A percentile compares a stretch with the other conserved stretches of the same genome.
Conservation (phyloP, 2,329 filamentous ascomycete species). For the Paramyrothecium roridum region DNA sequence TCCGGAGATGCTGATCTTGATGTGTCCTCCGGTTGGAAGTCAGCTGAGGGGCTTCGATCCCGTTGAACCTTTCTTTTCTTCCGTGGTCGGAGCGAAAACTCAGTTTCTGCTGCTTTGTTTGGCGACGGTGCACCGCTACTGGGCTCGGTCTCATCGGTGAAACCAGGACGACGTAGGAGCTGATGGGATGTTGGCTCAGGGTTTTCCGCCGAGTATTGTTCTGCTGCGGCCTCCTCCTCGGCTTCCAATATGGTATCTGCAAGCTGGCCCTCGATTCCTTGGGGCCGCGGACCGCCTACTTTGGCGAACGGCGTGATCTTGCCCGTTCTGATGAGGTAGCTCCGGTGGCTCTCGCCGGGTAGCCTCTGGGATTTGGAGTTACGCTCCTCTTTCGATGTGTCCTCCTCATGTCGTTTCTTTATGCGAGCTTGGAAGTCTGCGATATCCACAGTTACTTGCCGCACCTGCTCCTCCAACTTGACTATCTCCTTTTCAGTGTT, state of each 20-base stretch:
- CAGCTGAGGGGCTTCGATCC: slow-evolving; percentile 39
- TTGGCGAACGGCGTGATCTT: slow-evolving; percentile 96
- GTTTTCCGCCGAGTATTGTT: slow-evolving; percentile 34
- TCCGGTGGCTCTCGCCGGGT: slow-evolving; percentile 78
- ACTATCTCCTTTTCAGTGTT: slow-evolving; percentile 64
- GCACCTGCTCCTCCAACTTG: slow-evolving; percentile 62
- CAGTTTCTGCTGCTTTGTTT: slow-evolving; percentile 38
- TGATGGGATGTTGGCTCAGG: slow-evolving; percentile 64
- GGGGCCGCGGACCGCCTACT: slow-evolving; percentile 61
- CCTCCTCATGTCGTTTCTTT: slow-evolving; percentile 63
- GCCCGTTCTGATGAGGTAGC: slow-evolving; percentile 90
- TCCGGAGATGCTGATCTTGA: slow-evolving; percentile 30
- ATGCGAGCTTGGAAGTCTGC: slow-evolving; percentile 80
- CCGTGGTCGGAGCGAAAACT: slow-evolving; percentile 57
- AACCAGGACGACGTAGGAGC: slow-evolving; percentile 69
- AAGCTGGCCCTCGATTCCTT: slow-evolving; percentile 64
- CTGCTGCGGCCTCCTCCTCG: slow-evolving; percentile 62
- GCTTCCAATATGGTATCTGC: slow-evolving; percentile 78
- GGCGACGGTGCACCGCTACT: slow-evolving; percentile 7
- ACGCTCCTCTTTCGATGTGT: slow-evolving; percentile 35
- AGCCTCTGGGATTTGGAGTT: slow-evolving; percentile 55
- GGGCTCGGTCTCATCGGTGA: slow-evolving; percentile 40
- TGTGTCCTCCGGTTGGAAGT: slow-evolving; percentile 36
- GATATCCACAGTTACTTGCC: slow-evolving; percentile 67
- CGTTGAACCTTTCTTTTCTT: slow-evolving; percentile 48